Percentiles rank a stretch among this genome's conserved stretches.
These are phyloP conservation scores for Neospora caninum DNA, from an alignment of 169 alveolate species.

Conservation along the genomic window DNA sequence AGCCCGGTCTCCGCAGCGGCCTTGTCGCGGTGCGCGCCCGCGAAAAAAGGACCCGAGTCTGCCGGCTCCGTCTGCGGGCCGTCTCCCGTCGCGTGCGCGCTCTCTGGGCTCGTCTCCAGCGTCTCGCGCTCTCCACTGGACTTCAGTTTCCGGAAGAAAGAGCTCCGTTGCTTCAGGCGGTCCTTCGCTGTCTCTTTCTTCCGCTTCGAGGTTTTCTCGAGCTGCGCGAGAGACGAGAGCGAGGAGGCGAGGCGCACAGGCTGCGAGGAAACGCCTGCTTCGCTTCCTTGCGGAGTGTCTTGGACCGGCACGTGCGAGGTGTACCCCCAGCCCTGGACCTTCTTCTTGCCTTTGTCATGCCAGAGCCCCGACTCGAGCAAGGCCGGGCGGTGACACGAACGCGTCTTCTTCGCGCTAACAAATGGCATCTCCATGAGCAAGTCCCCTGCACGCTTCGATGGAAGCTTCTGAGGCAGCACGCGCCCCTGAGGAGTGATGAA, in stretches of 20 bases:
- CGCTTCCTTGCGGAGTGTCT: background rate
- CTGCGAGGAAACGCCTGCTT: background rate
- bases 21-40: too few relatives aligned
- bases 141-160: background rate
- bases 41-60: too few relatives aligned
- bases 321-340: constrained; percentile 32
- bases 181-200: background rate
- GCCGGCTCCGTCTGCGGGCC: too few relatives aligned
- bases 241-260: background rate
- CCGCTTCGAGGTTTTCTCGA: background rate
- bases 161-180: background rate
- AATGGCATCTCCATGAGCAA: constrained; percentile 38
- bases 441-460: constrained; percentile 14
- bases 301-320: background rate
- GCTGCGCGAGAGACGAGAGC: background rate
- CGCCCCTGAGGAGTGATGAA: constrained; percentile 11
- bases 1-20: too few relatives aligned
- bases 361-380: background rate
- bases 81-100: too few relatives aligned
- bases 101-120: too few relatives aligned
- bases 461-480: background rate
- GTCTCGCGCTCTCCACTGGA: too few relatives aligned
- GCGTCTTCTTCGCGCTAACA: constrained; percentile 3
- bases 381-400: background rate
- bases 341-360: constrained; percentile 9